Evolutionary conservation across 805 yeast genomes (phyloP), one percentile per base, ranked within the genome.

Genomic region (Novakomyces olei): DNA sequence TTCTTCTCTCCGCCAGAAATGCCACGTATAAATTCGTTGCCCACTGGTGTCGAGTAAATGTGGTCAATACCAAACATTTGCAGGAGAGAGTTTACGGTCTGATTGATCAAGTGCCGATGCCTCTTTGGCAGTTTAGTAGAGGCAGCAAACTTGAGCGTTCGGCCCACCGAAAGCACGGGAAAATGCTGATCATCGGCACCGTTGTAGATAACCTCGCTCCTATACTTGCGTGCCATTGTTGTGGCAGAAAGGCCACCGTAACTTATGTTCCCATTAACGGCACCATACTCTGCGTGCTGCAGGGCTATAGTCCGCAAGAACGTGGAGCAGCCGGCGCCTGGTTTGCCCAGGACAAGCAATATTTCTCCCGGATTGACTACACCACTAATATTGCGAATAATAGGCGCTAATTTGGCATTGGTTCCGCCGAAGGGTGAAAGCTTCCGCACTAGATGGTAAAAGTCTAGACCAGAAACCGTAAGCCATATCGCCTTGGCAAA

Each of bases 261-360:
- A 5, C 56, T 41, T 36, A 75, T 51, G 12, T 61, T 58, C 39
- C 80, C 79, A 29, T 60, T 59, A 23, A 60, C 60, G 23, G 57
- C 55, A 10, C 58, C 52, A 28, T 33, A 33, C 3, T 20, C 36
- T 3, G 7, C 17, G 10, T 18, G 26, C 14, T 17, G 26, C 18
- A 28, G 4, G 75, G 63, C 43, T 6, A 33, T 22, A 10, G 20
- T 15, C 20, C 71, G 71, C 43, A 72, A 54, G 32, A 72, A 53
- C 0, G 80, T 71, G 2, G 78, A 63, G 48, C 80, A 72, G 40
- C 81, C 80, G n/a, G 79, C 67, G 44, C 80, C 80, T 1, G 80
- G 80, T 51, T 76, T 62, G 33, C 81, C 81, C 36, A 72, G 52
- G 10, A 72, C 79, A 30, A 72, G 74, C 4, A 73, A 61, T 26